Evolutionary conservation across 768 basidiomycete species (phyloP).

Genomic region (Agaricus blazei): DNA sequence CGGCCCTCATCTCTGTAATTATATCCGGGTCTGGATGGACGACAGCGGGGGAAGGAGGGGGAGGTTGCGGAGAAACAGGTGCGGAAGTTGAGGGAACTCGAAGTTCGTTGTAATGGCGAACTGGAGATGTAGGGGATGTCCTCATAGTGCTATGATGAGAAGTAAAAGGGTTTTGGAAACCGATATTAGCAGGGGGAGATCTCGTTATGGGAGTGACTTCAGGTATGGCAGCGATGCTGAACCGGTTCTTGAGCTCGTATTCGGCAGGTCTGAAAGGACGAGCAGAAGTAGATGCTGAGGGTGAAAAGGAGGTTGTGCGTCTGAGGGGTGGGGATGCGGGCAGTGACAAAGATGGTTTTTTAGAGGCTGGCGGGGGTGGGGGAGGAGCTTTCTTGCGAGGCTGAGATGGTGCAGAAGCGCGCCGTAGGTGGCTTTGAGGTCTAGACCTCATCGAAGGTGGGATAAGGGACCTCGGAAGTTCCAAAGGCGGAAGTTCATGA

Average conservation of each 20-base stretch:
- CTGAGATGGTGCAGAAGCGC: constrained; percentile 9
- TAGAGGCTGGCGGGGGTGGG: constrained; percentile 1
- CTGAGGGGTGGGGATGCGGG: neutral
- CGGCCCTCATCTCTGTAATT: constrained; percentile 21
- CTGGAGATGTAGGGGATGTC: neutral
- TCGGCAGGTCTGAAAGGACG: neutral
- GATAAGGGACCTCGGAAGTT: constrained; percentile 27
- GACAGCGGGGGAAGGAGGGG: constrained; percentile 3
- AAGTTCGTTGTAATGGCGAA: neutral
- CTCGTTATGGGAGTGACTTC: neutral
- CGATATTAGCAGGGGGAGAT: neutral
- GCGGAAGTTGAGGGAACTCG: neutral
- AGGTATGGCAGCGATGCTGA: constrained; percentile 4
- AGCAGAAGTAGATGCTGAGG: neutral
- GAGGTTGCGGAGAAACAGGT: neutral
- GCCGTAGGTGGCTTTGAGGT: constrained; percentile 9
- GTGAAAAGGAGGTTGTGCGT: constrained; percentile 2
- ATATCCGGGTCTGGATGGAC: constrained; percentile 16
- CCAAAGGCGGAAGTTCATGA: constrained; percentile 22
- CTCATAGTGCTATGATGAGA: neutral
- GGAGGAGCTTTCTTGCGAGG: constrained; percentile 12
- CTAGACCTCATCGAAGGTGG: constrained; percentile 23
- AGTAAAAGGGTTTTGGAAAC: neutral
- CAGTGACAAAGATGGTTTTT: constrained; percentile 1
- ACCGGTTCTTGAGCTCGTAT: neutral